Percentiles rank a stretch among this genome's conserved stretches.
Evolutionary conservation across 2,329 filamentous ascomycete species (phyloP).

Genomic region (Fusarium coffeatum): DNA sequence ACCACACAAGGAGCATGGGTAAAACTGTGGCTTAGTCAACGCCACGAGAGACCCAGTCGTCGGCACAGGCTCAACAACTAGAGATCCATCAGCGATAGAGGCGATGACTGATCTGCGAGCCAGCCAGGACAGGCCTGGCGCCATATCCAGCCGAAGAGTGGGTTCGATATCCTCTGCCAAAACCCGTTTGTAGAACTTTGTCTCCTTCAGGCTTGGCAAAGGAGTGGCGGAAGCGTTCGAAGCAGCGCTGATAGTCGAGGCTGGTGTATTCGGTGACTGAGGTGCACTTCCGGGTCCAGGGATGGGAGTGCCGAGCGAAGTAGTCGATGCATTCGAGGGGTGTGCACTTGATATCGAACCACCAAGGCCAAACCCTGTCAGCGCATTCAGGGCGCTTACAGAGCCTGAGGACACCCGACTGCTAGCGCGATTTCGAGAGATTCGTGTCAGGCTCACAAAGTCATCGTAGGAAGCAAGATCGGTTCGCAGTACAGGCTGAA

Average conservation of each 20-base stretch:
- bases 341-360: slow-evolving; percentile 60
- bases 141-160: slow-evolving; percentile 87
- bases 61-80: slow-evolving; percentile 90
- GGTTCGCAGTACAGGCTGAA: slow-evolving; percentile 84
- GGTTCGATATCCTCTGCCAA: slow-evolving; percentile 94
- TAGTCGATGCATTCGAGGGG: slow-evolving; percentile 69
- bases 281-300: slow-evolving; percentile 65
- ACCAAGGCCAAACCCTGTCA: slow-evolving; percentile 58
- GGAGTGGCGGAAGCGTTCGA: slow-evolving; percentile 52
- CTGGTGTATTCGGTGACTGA: slow-evolving; percentile 68
- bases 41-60: slow-evolving; percentile 63
- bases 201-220: slow-evolving; percentile 81
- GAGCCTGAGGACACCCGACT: slow-evolving; percentile 80
- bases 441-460: slow-evolving; percentile 80
- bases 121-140: slow-evolving; percentile 93
- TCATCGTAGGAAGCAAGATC: slow-evolving; percentile 87
- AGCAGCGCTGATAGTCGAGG: slow-evolving; percentile 61
- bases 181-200: slow-evolving; percentile 92
- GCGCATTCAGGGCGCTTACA: slow-evolving; percentile 62
- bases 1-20: slow-evolving; percentile 88
- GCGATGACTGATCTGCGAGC: slow-evolving; percentile 85
- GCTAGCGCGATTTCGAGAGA: slow-evolving; percentile 69
- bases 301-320: slow-evolving; percentile 65
- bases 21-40: slow-evolving; percentile 65
- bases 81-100: slow-evolving; percentile 83